Conservation (phyloP, 768 basidiomycete genomes). For the Naganishia vishniacii region DNA sequence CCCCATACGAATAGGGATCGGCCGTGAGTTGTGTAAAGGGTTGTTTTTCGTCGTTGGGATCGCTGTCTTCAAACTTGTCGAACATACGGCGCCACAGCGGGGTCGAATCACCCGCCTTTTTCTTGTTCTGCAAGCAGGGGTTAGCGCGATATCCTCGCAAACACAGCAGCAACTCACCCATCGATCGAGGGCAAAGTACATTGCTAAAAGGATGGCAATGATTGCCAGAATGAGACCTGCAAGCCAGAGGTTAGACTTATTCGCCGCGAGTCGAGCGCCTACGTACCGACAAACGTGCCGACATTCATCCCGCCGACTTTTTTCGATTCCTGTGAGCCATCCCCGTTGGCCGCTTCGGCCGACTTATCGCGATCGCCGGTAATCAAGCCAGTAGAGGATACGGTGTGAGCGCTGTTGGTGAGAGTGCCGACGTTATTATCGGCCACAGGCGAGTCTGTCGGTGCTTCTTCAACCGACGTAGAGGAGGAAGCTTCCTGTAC, state of each 20-base stretch:
- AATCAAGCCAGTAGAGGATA: conserved; percentile 11
- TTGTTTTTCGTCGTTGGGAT: conserved; percentile 8
- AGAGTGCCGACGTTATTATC: not conserved
- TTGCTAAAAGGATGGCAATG: not conserved
- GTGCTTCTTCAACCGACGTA: not conserved
- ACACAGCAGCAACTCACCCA: not conserved
- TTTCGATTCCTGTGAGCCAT: not conserved
- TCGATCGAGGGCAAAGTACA: not conserved
- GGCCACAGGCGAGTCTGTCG: not conserved
- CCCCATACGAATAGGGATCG: not conserved
- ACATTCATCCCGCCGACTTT: conserved; percentile 3
- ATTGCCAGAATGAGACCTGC: not conserved
- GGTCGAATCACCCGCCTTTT: conserved; percentile 2
- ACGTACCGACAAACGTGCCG: not conserved
- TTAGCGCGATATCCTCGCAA: too few relatives aligned
- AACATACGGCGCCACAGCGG: conserved; percentile 6
- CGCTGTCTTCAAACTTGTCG: conserved; percentile 1
- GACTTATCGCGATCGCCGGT: not conserved
- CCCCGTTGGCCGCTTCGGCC: conserved; percentile 1
- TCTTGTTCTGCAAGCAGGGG: not conserved
- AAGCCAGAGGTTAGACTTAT: not conserved
- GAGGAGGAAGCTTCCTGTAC: too few relatives aligned
- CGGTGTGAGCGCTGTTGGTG: not conserved
- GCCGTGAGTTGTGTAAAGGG: not conserved
- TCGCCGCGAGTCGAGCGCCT: too few relatives aligned